Percentiles rank a stretch among this genome's conserved stretches.
phyloP scores from a whole-genome alignment of 129 eudicot species.

The Tagetes patula region DNA sequence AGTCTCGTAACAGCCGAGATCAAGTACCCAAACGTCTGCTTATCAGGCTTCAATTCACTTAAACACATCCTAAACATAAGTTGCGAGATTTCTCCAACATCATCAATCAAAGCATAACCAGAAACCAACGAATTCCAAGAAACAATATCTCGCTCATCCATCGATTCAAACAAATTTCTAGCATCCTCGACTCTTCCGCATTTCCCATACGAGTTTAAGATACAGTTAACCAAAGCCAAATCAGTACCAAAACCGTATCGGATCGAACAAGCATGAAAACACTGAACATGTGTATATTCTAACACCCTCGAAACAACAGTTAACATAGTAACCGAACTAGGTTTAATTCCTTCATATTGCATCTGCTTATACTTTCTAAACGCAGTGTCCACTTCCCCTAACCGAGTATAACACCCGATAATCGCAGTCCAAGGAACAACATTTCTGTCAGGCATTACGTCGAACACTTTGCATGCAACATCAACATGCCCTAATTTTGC shows the following conservation, averaged over 20 bases:
- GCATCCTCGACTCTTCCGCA: constrained; percentile 62
- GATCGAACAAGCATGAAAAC: constrained; percentile 57
- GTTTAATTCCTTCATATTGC: constrained; percentile 59
- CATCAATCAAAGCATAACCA: constrained; percentile 53
- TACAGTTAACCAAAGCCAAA: constrained; percentile 52
- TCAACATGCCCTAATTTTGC: constrained; percentile 41
- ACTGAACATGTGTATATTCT: constrained; percentile 39
- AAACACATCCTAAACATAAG: constrained; percentile 52
- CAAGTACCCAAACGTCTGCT: constrained; percentile 63
- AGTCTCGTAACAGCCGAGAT: constrained; percentile 47
- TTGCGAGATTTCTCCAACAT: constrained; percentile 37
- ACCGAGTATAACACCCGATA: constrained; percentile 66
- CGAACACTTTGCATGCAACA: constrained; percentile 65
- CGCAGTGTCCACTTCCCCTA: constrained; percentile 43
- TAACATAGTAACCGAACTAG: constrained; percentile 69
- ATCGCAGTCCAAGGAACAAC: constrained; percentile 90
- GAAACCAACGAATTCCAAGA: constrained; percentile 91
- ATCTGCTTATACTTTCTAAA: constrained; percentile 54
- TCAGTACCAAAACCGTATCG: constrained; percentile 47
- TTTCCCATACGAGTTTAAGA: constrained; percentile 65
- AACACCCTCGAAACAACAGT: constrained; percentile 56
- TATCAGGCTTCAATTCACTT: constrained; percentile 62
- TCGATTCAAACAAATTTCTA: constrained; percentile 55
- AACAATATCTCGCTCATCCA: constrained; percentile 54
- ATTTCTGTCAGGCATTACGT: constrained; percentile 71